phyloP scores from a whole-genome alignment of 805 yeast species.

The Candida awuae region DNA sequence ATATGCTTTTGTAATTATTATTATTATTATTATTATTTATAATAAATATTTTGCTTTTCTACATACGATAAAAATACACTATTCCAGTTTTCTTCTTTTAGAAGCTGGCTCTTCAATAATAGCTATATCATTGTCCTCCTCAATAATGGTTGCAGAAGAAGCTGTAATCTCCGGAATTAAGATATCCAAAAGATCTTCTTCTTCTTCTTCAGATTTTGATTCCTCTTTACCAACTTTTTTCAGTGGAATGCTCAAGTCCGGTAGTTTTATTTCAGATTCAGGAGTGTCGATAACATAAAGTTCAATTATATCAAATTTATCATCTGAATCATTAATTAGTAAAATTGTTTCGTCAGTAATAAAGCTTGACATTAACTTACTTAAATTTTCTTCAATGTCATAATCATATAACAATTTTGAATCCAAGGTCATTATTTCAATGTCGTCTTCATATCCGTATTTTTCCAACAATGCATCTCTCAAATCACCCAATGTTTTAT shows the following conservation, averaged over 20 bases:
- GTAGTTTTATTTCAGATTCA: conserved; percentile 13
- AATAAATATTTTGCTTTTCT: not conserved
- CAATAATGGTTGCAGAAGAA: conserved; percentile 1
- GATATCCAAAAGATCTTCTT: conserved; percentile 15
- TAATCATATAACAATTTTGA: conserved; percentile 67
- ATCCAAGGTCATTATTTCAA: conserved; percentile 39
- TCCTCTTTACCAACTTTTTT: conserved; percentile 14
- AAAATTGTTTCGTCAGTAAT: conserved; percentile 54
- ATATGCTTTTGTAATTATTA: not conserved
- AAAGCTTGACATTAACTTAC: conserved; percentile 38
- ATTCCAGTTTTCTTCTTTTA: conserved; percentile 3
- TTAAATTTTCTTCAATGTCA: conserved; percentile 78
- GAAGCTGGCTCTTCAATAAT: conserved; percentile 1
- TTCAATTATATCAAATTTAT: conserved; percentile 53
- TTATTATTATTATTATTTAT: conserved; percentile 7
- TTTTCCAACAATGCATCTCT: conserved; percentile 40
- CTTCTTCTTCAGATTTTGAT: conserved; percentile 9
- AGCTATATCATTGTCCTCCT: conserved; percentile 6
- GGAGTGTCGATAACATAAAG: conserved; percentile 35
- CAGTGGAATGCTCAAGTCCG: conserved; percentile 19
- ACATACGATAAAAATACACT: not conserved
- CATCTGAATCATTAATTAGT: conserved; percentile 75
- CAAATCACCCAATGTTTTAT: conserved; percentile 40
- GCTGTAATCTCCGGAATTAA: conserved; percentile 4
- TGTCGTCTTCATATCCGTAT: conserved; percentile 51